Percentiles rank a stretch among this genome's conserved stretches.
Conservation (phyloP, 129 eudicot genomes). For the Saposhnikovia divaricata region DNA sequence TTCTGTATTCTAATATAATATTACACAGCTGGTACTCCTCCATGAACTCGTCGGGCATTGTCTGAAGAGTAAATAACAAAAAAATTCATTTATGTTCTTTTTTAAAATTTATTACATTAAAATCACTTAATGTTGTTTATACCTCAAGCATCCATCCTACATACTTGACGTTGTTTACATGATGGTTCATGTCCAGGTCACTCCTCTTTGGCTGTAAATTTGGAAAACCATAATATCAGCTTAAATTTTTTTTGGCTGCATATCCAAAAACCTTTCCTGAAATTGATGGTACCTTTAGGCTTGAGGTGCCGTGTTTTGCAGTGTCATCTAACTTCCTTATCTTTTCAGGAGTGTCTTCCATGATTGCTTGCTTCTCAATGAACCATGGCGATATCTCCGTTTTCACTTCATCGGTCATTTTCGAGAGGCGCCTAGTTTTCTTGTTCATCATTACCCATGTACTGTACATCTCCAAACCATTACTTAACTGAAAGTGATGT, state of each 20-base stretch:
- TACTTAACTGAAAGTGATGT: background rate
- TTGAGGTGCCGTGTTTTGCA: slow-evolving; percentile 46
- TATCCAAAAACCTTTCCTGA: background rate
- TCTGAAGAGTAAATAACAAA: slow-evolving; percentile 25
- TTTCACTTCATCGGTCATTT: slow-evolving; percentile 77
- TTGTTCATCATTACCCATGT: slow-evolving; percentile 94
- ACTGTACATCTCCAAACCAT: slow-evolving; percentile 25
- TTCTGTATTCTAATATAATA: slow-evolving; percentile 60
- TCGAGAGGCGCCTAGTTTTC: slow-evolving; percentile 62
- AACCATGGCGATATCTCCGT: slow-evolving; percentile 71
- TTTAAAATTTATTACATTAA: background rate
- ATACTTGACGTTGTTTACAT: slow-evolving; percentile 85
- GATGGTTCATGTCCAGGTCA: slow-evolving; percentile 93
- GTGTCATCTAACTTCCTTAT: slow-evolving; percentile 52
- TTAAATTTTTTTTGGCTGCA: background rate
- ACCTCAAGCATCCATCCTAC: slow-evolving; percentile 97
- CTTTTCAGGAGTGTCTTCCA: slow-evolving; percentile 45
- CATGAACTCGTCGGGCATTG: slow-evolving; percentile 51
- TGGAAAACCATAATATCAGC: background rate
- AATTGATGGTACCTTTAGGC: slow-evolving; percentile 42
- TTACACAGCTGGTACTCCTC: slow-evolving; percentile 52
- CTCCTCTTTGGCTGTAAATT: slow-evolving; percentile 62
- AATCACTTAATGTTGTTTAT: background rate
- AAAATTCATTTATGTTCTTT: background rate
- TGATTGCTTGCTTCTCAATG: slow-evolving; percentile 46